Conservation (phyloP, 441 rosid genomes). For the Jatropha podagrica region DNA sequence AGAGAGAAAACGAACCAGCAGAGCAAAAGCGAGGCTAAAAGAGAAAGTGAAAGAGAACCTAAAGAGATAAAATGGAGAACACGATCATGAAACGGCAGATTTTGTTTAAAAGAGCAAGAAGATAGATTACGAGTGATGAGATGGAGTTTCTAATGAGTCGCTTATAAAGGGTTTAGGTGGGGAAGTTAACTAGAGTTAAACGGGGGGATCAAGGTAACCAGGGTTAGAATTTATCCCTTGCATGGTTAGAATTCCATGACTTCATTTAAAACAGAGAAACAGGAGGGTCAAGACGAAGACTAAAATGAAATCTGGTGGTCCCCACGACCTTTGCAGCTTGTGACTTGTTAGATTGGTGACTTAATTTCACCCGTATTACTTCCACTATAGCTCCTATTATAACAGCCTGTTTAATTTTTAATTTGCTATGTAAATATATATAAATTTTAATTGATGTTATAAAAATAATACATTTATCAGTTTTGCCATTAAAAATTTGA, state of each 20-base stretch:
- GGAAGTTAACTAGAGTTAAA: conserved; percentile 24
- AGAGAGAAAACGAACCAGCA: conserved; percentile 12
- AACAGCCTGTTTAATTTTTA: too few species aligned
- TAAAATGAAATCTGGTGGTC: not conserved
- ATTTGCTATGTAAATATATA: too few species aligned
- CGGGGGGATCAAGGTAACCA: conserved; percentile 19
- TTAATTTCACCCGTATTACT: too few species aligned
- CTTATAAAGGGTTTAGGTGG: conserved; percentile 32
- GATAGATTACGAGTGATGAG: not conserved
- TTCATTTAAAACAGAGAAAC: not conserved
- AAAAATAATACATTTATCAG: too few species aligned
- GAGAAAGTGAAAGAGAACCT: not conserved
- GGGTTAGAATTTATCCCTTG: conserved; percentile 33
- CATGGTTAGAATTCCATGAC: not conserved
- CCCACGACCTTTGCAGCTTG: not conserved
- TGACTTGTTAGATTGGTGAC: too few species aligned
- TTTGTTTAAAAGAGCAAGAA: not conserved
- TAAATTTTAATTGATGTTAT: too few species aligned
- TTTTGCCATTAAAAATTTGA: too few species aligned
- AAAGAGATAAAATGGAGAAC: conserved; percentile 15
- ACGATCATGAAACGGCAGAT: not conserved
- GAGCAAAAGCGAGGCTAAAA: not conserved
- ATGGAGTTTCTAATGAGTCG: not conserved
- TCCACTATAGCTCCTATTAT: too few species aligned
- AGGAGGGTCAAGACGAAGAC: not conserved